phyloP scores from a whole-genome alignment of 1,284 basidiomycete genomes.

The Sporisorium graminicola region DNA sequence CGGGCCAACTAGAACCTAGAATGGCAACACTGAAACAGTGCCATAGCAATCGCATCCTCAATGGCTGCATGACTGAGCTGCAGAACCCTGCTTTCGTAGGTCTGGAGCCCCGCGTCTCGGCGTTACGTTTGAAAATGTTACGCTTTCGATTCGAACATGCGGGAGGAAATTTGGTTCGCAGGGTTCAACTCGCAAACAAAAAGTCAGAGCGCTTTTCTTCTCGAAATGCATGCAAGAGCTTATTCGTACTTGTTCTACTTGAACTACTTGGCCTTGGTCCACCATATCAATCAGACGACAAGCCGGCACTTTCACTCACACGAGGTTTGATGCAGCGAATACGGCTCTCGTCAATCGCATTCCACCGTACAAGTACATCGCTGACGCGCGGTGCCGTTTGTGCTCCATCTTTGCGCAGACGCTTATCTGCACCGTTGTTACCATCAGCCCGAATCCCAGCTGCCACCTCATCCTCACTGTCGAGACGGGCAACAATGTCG shows the following conservation, averaged over 20 bases:
- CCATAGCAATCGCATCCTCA: too few species aligned
- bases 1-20: too few species aligned
- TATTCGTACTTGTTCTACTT: too few species aligned
- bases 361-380: background rate
- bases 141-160: background rate
- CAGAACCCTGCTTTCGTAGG: too few species aligned
- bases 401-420: background rate
- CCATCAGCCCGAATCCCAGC: too few species aligned
- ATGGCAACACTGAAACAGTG: too few species aligned
- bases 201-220: background rate
- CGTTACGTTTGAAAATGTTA: background rate
- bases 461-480: background rate
- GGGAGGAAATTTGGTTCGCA: background rate
- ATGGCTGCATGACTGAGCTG: background rate
- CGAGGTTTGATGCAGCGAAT: conserved; percentile 17
- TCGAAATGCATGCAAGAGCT: too few species aligned
- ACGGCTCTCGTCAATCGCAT: conserved; percentile 1
- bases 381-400: background rate
- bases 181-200: background rate
- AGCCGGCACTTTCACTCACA: background rate
- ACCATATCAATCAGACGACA: background rate
- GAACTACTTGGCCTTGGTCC: background rate
- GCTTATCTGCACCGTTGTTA: background rate
- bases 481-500: conserved; percentile 16
- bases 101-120: background rate